These are phyloP conservation scores for Candida anutae DNA, from an alignment of 1,139 yeast species.

Conservation along the genomic window DNA sequence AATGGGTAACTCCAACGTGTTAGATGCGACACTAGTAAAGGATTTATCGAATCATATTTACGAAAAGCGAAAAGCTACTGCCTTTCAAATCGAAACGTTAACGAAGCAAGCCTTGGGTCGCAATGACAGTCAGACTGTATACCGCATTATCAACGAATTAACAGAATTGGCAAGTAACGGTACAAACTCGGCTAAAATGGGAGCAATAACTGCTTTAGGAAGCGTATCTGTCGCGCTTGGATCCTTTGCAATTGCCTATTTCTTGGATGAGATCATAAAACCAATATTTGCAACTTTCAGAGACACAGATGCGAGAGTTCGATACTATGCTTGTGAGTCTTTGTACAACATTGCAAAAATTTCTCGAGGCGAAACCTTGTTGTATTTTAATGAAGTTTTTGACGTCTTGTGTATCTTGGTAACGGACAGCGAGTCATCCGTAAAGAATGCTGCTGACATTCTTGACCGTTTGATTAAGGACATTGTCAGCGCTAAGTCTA, in stretches of 20 bases:
- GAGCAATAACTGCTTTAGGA: slow-evolving; percentile 44
- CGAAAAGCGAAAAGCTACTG: slow-evolving; percentile 92
- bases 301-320: slow-evolving; percentile 91
- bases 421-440: slow-evolving; percentile 87
- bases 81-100: slow-evolving; percentile 77
- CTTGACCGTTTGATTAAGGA: slow-evolving; percentile 88
- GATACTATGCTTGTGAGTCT: slow-evolving; percentile 96
- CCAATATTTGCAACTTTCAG: slow-evolving; percentile 95
- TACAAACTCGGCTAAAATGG: slow-evolving; percentile 41
- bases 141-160: slow-evolving; percentile 51
- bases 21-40: slow-evolving; percentile 69
- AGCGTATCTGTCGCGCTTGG: slow-evolving; percentile 45
- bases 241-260: slow-evolving; percentile 45
- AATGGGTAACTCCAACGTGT: slow-evolving; percentile 24
- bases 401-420: slow-evolving; percentile 87
- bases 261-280: slow-evolving; percentile 78
- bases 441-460: slow-evolving; percentile 92
- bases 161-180: slow-evolving; percentile 36
- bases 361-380: slow-evolving; percentile 87
- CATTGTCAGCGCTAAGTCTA: slow-evolving; percentile 91
- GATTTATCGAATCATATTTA: slow-evolving; percentile 87
- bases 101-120: slow-evolving; percentile 77
- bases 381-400: slow-evolving; percentile 89
- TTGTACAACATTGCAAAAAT: slow-evolving; percentile 94
- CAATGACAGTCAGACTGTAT: slow-evolving; percentile 57